Evolutionary conservation across 75 land plant genomes (phyloP).

Genomic region (Azolla pinnata): DNA sequence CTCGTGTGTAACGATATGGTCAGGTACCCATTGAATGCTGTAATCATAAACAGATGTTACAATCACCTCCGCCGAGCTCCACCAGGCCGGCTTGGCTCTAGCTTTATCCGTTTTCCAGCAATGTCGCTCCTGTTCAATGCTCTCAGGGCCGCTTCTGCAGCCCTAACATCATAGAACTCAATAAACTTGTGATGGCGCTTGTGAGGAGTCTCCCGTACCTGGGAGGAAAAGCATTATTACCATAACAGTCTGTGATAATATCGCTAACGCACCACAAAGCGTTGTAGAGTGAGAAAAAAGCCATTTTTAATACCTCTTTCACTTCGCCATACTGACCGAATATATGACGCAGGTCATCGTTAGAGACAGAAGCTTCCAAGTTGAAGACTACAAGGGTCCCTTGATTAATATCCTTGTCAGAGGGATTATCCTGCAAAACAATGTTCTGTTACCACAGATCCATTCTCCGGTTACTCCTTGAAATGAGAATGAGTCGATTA

Average conservation of each 20-base stretch:
- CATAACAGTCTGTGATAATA: neutral
- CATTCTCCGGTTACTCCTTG: neutral
- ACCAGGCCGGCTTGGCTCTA: conserved; percentile 68
- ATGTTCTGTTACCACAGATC: neutral
- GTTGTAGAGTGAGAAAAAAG: too few species aligned
- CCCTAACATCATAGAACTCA: conserved; percentile 61
- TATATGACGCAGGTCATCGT: conserved; percentile 74
- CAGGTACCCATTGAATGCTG: too few species aligned
- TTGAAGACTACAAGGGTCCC: conserved; percentile 89
- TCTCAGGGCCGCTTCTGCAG: conserved; percentile 54
- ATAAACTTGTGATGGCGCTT: conserved; percentile 62
- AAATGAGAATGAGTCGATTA: too few species aligned
- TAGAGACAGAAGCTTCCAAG: conserved; percentile 84
- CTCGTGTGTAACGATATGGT: too few species aligned
- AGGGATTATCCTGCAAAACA: conserved; percentile 70
- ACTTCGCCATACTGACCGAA: conserved; percentile 93
- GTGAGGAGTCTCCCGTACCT: conserved; percentile 64
- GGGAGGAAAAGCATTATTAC: conserved; percentile 6
- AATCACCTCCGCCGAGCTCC: conserved; percentile 65
- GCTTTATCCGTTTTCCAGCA: conserved; percentile 62
- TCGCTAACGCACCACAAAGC: neutral
- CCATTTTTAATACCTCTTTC: conserved; percentile 82
- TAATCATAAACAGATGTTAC: too few species aligned
- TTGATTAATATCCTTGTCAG: conserved; percentile 91
- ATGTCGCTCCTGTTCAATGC: conserved; percentile 56